Evolutionary conservation across 2,329 filamentous ascomycete genomes (phyloP).

Genomic region (Thermomyces lanuginosus): DNA sequence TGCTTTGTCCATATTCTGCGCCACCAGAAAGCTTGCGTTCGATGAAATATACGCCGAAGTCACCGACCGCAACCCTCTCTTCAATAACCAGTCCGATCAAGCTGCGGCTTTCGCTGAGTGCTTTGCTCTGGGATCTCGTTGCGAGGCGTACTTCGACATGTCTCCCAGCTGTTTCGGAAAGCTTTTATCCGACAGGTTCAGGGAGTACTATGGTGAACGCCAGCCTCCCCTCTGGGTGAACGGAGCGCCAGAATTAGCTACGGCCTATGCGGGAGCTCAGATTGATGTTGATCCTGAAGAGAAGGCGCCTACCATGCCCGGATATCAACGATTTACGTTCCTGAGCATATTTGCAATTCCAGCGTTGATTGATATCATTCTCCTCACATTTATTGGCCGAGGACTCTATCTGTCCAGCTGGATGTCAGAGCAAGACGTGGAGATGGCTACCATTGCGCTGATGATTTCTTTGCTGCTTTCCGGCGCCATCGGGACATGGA

Average conservation of each 20-base stretch:
- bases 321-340: slow-evolving; percentile 38
- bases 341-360: slow-evolving; percentile 47
- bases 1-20: slow-evolving; percentile 41
- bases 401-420: slow-evolving; percentile 45
- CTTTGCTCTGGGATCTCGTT: slow-evolving; percentile 47
- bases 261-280: slow-evolving; percentile 36
- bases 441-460: slow-evolving; percentile 40
- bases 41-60: slow-evolving; percentile 49
- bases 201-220: slow-evolving; percentile 29
- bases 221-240: slow-evolving; percentile 36
- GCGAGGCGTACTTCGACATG: slow-evolving; percentile 46
- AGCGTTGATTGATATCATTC: slow-evolving; percentile 43
- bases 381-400: slow-evolving; percentile 42
- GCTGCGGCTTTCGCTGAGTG: slow-evolving; percentile 48
- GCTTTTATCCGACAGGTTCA: slow-evolving; percentile 25
- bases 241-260: slow-evolving; percentile 33
- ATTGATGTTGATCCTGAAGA: slow-evolving; percentile 37
- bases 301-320: slow-evolving; percentile 28
- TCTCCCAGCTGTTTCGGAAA: slow-evolving; percentile 33
- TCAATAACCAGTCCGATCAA: slow-evolving; percentile 45
- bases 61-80: slow-evolving; percentile 45
- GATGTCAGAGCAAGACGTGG: slow-evolving; percentile 35
- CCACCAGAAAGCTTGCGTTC: slow-evolving; percentile 39
- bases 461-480: slow-evolving; percentile 44
- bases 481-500: slow-evolving; percentile 47